phyloP scores from a whole-genome alignment of 2,329 filamentous ascomycete genomes.

The Neofusicoccum cordaticola region DNA sequence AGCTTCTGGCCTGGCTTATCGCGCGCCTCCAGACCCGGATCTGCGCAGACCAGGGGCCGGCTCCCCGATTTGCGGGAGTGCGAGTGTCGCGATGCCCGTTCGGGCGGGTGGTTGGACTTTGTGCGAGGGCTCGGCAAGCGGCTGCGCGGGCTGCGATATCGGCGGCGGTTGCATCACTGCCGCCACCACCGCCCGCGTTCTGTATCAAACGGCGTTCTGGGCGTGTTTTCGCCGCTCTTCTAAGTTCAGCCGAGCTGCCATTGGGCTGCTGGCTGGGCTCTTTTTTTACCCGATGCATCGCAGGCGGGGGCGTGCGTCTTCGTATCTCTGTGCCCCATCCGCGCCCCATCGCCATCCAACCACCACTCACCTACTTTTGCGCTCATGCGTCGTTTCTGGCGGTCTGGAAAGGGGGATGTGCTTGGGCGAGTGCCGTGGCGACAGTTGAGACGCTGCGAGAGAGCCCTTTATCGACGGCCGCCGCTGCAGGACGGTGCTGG shows the following conservation, averaged over 20 bases:
- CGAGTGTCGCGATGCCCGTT: neutral
- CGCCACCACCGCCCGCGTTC: neutral
- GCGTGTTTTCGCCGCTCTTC: neutral
- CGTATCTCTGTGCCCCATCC: neutral
- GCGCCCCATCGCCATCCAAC: neutral
- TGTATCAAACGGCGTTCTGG: neutral
- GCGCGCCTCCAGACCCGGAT: neutral
- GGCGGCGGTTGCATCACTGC: neutral
- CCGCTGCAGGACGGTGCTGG: neutral
- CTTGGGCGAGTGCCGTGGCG: neutral
- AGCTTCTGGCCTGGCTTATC: neutral
- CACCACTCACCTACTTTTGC: neutral
- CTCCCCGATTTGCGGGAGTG: neutral
- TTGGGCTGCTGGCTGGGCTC: neutral
- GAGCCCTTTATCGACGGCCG: neutral
- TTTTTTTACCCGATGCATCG: neutral
- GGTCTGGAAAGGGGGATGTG: slow-evolving; percentile 3
- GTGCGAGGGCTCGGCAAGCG: neutral
- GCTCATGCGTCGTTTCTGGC: neutral
- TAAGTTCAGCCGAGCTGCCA: neutral
- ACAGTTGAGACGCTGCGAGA: neutral
- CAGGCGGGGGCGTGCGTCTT: neutral
- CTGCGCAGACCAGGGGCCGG: neutral
- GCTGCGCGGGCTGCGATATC: neutral
- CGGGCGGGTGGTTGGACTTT: neutral